Evolutionary conservation across 2,329 filamentous ascomycete genomes (phyloP), one percentile per base, ranked within the genome.

Genomic region (Fusarium mexicanum): DNA sequence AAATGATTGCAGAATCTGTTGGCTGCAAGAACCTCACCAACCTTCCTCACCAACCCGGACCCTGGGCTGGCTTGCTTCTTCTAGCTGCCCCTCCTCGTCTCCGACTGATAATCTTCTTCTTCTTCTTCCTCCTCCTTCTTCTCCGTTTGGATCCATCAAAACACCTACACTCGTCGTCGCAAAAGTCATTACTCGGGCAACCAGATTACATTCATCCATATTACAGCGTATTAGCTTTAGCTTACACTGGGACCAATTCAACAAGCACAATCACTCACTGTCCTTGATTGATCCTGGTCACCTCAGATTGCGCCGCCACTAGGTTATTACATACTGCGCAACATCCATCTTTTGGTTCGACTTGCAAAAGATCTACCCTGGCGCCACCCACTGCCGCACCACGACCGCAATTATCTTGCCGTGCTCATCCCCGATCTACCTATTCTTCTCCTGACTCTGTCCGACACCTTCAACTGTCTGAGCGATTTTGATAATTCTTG

Each of bases 281-380:
- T 46, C 31, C 62, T 57, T 61, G 59, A 63, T 73, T 76, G 64
- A 67, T 58, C 69, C 63, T 37, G 58, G 48, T 57, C 60, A 33
- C 35, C 20, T 55, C 35, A 66, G 48, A 64, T 74, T 76, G 74
- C 67, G 76, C 72, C 64, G 61, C 67, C 67, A 64, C 62, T 51
- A 35, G 48, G 6, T 53, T 37, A 37, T 53, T 53, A n/a, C n/a
- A n/a, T n/a, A 37, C 50, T 73, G 67, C 71, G 69, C 66, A 76
- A 75, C 55, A 72, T 74, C 60, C 55, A 72, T 74, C 60, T 72
- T 74, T 74, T 71, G 73, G 65, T 67, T 69, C 69, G 61, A 71
- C 55, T 72, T 67, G 67, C 65, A 75, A 76, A 66, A 69, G 64
- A 72, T 69, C 57, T 64, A 54, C 57, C 55, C 48, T 57, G 43